Conservation (phyloP, 148 eudicot genomes). For the Gaultheria prostrata region DNA sequence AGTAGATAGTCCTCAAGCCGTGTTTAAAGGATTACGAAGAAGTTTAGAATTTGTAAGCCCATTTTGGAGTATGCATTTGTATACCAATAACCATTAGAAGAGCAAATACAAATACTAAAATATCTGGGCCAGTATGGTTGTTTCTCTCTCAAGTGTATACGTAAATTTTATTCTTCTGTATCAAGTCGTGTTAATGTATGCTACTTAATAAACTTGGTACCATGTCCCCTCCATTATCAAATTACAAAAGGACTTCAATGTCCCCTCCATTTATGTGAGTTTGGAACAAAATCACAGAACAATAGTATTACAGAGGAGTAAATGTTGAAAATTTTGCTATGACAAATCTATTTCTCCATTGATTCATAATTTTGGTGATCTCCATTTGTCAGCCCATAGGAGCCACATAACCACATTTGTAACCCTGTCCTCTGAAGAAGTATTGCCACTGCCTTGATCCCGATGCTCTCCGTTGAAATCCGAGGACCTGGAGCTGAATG, state of each 20-base stretch:
- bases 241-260: background rate
- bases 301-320: background rate
- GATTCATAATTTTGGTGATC: background rate
- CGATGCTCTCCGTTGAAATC: background rate
- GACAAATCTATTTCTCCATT: background rate
- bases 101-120: background rate
- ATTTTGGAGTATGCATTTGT: conserved; percentile 6
- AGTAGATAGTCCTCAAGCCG: background rate
- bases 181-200: background rate
- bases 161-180: background rate
- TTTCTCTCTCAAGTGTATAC: background rate
- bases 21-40: background rate
- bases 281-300: background rate
- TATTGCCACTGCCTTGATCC: background rate
- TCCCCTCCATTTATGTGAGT: background rate
- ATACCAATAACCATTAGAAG: background rate
- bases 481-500: background rate
- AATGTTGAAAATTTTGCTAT: background rate
- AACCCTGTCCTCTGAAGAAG: background rate
- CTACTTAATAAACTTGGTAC: background rate
- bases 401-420: background rate
- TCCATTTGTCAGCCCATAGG: background rate
- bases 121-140: background rate
- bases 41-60: background rate
- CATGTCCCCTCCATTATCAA: background rate